Evolutionary conservation across 192 early-diverging fungal genomes (phyloP), one percentile per base, ranked within the genome.

Genomic region (Neocallimastix lanati): DNA sequence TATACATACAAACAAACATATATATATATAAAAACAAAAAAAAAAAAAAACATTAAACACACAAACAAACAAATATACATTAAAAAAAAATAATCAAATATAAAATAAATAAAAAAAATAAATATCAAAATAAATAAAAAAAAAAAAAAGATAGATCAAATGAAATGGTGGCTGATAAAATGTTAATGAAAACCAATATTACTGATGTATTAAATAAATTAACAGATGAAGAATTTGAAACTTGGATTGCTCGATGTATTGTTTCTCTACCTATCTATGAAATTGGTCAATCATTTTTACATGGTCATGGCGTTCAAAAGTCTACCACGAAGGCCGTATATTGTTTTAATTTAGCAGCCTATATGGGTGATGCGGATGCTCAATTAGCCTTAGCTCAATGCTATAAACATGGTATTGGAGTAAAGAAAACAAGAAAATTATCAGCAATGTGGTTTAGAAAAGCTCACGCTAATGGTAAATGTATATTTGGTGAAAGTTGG

Each of bases 281-380:
- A 81, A 85, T 94, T 1, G 93, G 92, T 1, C 86, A 92, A 79
- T 92, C 91, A 83, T 94, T 92, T 82, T 87, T 90, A 77, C 92
- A 94, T 83, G 93, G 92, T 28, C 93, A 92, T 92, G 93, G 93
- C 40, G 92, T 91, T 28, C 86, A 89, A 40, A 92, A 90, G 76
- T 89, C 90, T 82, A 90, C 90, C 76, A 85, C 88, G 78, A 92
- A 88, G 4, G 93, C 93, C 0, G 90, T 90, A 0, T 91, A 92
- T 79, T 93, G 93, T 80, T 94, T 93, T 89, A 91, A 93, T 82
- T 91, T 94, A 38, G 91, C 93, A 4, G 90, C 92, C 21, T 88
- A 93, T 78, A 81, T 93, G 76, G 92, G 92, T n/a, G 93, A 94
- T 80, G 90, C 91, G 7, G 93, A 94, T 82, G 92, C 93, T 14